Conservation (phyloP, 805 yeast species). For the Komagataella kurtzmanii region DNA sequence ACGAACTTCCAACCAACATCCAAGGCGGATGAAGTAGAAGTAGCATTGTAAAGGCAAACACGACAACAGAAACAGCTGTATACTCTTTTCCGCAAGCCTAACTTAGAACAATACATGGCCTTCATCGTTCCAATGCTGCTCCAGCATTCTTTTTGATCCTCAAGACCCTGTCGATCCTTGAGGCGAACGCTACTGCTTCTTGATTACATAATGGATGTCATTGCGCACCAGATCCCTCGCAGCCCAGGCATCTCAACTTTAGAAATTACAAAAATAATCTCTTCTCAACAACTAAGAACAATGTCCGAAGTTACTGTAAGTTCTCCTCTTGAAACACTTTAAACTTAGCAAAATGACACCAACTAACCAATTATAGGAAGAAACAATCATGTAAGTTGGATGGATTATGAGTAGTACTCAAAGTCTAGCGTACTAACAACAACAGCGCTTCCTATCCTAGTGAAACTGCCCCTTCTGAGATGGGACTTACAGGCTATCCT, state of each 20-base stretch:
- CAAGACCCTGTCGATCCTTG: too few species aligned
- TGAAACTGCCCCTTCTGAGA: conserved; percentile 39
- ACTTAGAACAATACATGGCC: too few species aligned
- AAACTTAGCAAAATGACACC: neutral
- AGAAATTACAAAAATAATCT: neutral
- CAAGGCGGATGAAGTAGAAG: neutral
- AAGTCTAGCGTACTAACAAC: neutral
- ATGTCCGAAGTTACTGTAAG: neutral
- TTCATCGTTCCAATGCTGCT: neutral
- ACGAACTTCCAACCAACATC: neutral
- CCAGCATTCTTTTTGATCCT: too few species aligned
- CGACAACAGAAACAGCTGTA: too few species aligned
- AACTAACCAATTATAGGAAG: conserved; percentile 4
- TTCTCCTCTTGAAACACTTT: neutral
- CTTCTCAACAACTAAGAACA: neutral
- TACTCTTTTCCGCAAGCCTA: too few species aligned
- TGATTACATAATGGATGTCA: neutral
- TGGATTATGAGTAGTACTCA: conserved; percentile 3
- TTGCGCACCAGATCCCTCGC: neutral
- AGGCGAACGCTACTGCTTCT: too few species aligned
- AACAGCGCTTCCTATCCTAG: conserved; percentile 57
- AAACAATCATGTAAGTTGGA: conserved; percentile 7
- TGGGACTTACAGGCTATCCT: conserved; percentile 58
- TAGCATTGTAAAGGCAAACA: too few species aligned
- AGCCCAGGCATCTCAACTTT: neutral